Evolutionary conservation across 1,139 yeast species (phyloP).

Genomic region (Geotrichum australiense): DNA sequence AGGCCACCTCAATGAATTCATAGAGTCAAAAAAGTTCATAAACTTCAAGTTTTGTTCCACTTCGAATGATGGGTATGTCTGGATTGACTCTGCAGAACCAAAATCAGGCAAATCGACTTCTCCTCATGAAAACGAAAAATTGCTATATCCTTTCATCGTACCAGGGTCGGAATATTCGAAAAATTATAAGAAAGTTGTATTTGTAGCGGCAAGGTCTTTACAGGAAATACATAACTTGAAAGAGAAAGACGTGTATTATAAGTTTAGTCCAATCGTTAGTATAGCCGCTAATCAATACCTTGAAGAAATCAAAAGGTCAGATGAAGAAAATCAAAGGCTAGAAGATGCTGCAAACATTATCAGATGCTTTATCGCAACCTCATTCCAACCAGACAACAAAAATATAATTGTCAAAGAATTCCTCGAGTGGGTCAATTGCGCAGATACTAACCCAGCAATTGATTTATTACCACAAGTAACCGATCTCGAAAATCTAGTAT

Average conservation of each 20-base stretch:
- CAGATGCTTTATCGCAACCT: conserved; percentile 22
- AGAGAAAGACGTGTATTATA: conserved; percentile 8
- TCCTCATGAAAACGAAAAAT: conserved; percentile 26
- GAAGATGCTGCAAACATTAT: conserved; percentile 24
- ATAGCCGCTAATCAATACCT: conserved; percentile 15
- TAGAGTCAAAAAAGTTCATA: conserved; percentile 34
- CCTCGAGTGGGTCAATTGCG: conserved; percentile 25
- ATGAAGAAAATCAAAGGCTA: conserved; percentile 15
- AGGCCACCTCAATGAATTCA: conserved; percentile 31
- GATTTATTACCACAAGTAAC: conserved; percentile 23
- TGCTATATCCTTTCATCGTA: conserved; percentile 36
- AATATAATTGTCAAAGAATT: conserved; percentile 20
- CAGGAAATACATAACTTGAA: conserved; percentile 10
- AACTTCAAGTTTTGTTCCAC: conserved; percentile 40
- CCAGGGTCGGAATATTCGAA: conserved; percentile 36
- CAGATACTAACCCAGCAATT: conserved; percentile 21
- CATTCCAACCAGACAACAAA: conserved; percentile 20
- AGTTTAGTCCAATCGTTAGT: conserved; percentile 14
- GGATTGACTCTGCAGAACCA: conserved; percentile 25
- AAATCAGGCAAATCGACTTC: conserved; percentile 11
- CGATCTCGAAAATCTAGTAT: conserved; percentile 42
- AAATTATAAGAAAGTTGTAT: conserved; percentile 36
- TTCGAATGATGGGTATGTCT: conserved; percentile 37
- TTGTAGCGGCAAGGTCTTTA: conserved; percentile 29
- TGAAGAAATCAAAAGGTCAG: conserved; percentile 14